These are phyloP conservation scores for Mortierella claussenii DNA, from an alignment of 192 early-diverging fungal genomes.

Conservation along the genomic window DNA sequence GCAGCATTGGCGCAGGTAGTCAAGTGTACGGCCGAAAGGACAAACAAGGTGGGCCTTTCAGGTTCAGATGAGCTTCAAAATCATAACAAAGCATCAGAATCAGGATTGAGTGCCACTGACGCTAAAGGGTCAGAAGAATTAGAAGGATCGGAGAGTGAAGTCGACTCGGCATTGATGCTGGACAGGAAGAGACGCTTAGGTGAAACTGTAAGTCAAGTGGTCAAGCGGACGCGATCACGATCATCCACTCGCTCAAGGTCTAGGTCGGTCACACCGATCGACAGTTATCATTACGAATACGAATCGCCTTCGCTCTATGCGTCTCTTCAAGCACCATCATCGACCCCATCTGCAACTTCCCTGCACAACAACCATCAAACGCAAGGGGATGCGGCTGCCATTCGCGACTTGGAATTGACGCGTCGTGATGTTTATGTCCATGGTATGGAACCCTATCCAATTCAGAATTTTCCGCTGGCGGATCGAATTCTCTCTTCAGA, in stretches of 20 bases:
- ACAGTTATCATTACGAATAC: conserved; percentile 30
- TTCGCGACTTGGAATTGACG: no score
- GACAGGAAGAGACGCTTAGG: not conserved
- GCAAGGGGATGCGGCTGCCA: no score
- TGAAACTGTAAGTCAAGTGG: not conserved
- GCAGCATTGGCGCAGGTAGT: not conserved
- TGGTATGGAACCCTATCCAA: conserved; percentile 21
- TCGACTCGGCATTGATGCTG: no score
- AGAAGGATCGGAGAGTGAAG: no score
- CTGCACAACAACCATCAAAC: no score
- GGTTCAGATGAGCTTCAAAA: no score
- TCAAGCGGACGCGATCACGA: conserved; percentile 1
- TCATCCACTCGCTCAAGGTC: conserved; percentile 14
- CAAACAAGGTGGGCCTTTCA: not conserved
- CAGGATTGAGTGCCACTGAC: no score
- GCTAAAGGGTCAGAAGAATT: no score
- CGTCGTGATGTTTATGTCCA: conserved; percentile 18
- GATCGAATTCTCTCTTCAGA: conserved; percentile 9
- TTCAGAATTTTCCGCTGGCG: conserved; percentile 11
- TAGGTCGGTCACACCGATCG: conserved; percentile 33
- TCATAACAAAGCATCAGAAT: no score
- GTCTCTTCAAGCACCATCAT: not conserved
- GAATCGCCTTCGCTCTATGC: not conserved
- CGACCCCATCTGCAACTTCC: no score
- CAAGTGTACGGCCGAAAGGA: not conserved